Conservation (phyloP, 495 filamentous ascomycete species). For the Penicillium cataractarum region DNA sequence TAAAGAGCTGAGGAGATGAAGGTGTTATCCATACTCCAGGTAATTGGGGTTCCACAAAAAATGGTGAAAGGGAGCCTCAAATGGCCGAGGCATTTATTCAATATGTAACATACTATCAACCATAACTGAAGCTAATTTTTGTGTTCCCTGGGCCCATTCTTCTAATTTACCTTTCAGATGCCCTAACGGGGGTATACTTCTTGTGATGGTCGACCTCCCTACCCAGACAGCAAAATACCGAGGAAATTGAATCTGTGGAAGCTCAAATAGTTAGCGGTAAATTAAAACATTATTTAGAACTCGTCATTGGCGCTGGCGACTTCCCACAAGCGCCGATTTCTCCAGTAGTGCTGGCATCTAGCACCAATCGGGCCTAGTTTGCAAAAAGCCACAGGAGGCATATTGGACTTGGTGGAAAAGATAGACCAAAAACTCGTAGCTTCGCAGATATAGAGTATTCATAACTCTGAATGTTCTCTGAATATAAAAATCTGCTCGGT, state of each 20-base stretch:
- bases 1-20: too few species aligned
- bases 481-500: background rate
- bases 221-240: background rate
- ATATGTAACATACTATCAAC: too few species aligned
- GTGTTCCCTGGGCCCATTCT: too few species aligned
- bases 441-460: background rate
- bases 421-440: background rate
- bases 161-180: too few species aligned
- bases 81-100: background rate
- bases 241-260: too few species aligned
- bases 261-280: background rate
- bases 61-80: background rate
- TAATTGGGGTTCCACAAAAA: background rate
- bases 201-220: too few species aligned
- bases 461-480: background rate
- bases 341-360: background rate
- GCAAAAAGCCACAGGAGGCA: background rate
- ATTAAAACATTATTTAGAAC: background rate
- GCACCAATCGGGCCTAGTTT: conserved; percentile 13
- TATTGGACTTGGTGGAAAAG: background rate
- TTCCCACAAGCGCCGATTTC: conserved; percentile 2
- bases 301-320: background rate
- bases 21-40: too few species aligned
- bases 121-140: too few species aligned
- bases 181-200: background rate